These are phyloP conservation scores for Ampelocalamus luodianensis DNA, from an alignment of 176 grass and related monocot genomes.

Conservation along the genomic window DNA sequence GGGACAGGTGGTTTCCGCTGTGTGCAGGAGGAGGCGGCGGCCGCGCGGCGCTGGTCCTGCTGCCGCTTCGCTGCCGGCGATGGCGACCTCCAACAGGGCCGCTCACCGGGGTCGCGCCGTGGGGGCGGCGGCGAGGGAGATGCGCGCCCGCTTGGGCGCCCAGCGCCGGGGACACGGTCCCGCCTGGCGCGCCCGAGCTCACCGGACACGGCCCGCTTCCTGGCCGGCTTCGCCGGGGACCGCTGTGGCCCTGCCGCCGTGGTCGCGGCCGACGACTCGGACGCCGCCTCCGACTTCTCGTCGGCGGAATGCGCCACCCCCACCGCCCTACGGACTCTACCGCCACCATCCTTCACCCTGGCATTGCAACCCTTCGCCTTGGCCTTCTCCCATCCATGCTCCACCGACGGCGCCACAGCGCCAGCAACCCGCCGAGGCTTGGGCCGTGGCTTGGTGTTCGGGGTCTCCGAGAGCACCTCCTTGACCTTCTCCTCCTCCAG, in stretches of 20 bases:
- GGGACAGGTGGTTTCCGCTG: constrained; percentile 34
- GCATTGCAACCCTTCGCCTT: constrained; percentile 37
- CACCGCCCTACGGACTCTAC: not conserved
- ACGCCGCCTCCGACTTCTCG: constrained; percentile 49
- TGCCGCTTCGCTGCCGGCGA: constrained; percentile 63
- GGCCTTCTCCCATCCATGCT: not conserved
- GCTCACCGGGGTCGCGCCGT: constrained; percentile 55
- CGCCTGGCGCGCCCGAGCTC: constrained; percentile 48
- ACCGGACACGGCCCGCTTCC: constrained; percentile 46
- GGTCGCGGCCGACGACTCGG: constrained; percentile 56
- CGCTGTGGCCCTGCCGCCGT: constrained; percentile 41
- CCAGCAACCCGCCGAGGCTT: constrained; percentile 36
- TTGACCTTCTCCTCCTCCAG: constrained; percentile 88
- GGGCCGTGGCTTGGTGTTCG: constrained; percentile 43
- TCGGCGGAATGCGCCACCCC: not conserved
- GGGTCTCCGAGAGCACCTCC: constrained; percentile 93
- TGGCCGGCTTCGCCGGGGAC: constrained; percentile 53
- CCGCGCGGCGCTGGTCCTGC: constrained; percentile 43
- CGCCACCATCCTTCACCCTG: constrained; percentile 35
- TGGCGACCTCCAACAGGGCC: constrained; percentile 60
- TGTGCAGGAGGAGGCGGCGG: not conserved
- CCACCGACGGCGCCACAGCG: constrained; percentile 41
- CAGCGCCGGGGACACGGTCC: constrained; percentile 24
- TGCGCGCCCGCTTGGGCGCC: constrained; percentile 49
- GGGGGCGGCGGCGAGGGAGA: constrained; percentile 49